A percentile compares a stretch with the other conserved stretches of the same genome.
Conservation (phyloP, 176 grass and related monocot genomes). For the Aegilops umbellulata region DNA sequence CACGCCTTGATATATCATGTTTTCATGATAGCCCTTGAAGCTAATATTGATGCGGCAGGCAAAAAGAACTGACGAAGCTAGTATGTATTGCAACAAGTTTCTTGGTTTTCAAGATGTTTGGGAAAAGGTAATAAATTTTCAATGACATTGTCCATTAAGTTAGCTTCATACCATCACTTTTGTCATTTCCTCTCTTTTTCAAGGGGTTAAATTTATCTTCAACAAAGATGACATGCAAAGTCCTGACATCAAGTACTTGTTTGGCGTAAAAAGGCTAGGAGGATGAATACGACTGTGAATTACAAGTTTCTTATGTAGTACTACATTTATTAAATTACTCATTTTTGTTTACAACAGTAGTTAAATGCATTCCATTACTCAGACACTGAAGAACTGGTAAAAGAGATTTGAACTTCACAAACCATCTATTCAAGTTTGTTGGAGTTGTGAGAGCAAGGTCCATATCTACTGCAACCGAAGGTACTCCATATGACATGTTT, state of each 20-base stretch:
- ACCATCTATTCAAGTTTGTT: conserved; percentile 73
- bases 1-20: conserved; percentile 22
- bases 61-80: conserved; percentile 52
- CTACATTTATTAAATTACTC: background rate
- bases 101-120: conserved; percentile 71
- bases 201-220: conserved; percentile 80
- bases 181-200: conserved; percentile 22
- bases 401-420: conserved; percentile 65
- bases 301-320: background rate
- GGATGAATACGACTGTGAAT: conserved; percentile 68
- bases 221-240: conserved; percentile 59
- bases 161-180: background rate
- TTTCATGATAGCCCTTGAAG: conserved; percentile 45
- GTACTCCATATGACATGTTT: conserved; percentile 34
- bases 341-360: conserved; percentile 41
- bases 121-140: conserved; percentile 52
- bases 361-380: conserved; percentile 52
- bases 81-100: conserved; percentile 66
- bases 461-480: conserved; percentile 35
- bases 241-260: conserved; percentile 59
- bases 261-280: conserved; percentile 53
- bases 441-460: conserved; percentile 76
- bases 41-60: conserved; percentile 2
- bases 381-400: conserved; percentile 58
- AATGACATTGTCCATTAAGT: background rate